phyloP scores from a whole-genome alignment of 2,329 filamentous ascomycete genomes.

The Graphilbum fragrans region DNA sequence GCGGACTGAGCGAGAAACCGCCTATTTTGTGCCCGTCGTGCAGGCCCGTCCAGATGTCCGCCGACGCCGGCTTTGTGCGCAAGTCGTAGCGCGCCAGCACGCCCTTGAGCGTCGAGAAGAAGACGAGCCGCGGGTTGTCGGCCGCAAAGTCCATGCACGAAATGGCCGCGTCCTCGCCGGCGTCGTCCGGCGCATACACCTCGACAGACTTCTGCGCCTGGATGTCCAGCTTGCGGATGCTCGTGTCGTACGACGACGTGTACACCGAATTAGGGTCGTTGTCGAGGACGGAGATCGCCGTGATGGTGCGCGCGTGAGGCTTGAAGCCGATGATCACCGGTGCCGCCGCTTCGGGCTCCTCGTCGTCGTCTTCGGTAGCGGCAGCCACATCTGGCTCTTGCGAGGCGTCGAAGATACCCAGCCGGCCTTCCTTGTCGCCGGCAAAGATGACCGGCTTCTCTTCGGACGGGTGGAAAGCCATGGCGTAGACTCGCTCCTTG shows the following conservation, averaged over 20 bases:
- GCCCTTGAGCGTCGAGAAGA: slow-evolving; percentile 81
- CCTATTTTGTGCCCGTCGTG: slow-evolving; percentile 84
- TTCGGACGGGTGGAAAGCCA: slow-evolving; percentile 77
- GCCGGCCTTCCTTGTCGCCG: slow-evolving; percentile 82
- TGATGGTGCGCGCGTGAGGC: slow-evolving; percentile 78
- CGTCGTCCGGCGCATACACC: slow-evolving; percentile 62
- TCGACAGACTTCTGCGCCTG: slow-evolving; percentile 68
- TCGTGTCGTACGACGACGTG: slow-evolving; percentile 85
- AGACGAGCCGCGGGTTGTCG: slow-evolving; percentile 58
- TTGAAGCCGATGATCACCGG: slow-evolving; percentile 85
- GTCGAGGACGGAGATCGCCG: slow-evolving; percentile 67
- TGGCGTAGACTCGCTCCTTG: slow-evolving; percentile 73
- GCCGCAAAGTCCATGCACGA: slow-evolving; percentile 72
- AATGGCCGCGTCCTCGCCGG: slow-evolving; percentile 54
- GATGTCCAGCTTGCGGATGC: slow-evolving; percentile 77
- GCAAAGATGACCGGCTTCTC: slow-evolving; percentile 86
- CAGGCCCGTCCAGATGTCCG: slow-evolving; percentile 55
- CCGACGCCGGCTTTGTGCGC: slow-evolving; percentile 35
- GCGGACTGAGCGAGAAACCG: slow-evolving; percentile 75
- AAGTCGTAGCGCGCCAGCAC: slow-evolving; percentile 71
- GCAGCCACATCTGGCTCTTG: slow-evolving; percentile 40
- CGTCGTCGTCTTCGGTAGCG: slow-evolving; percentile 28
- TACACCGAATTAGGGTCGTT: slow-evolving; percentile 64
- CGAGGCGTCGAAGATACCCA: slow-evolving; percentile 84
- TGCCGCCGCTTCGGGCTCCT: slow-evolving; percentile 50